A percentile compares a stretch with the other conserved stretches of the same genome.
Evolutionary conservation across 306 rosid genomes (phyloP).

Genomic region (Malus asiatica): DNA sequence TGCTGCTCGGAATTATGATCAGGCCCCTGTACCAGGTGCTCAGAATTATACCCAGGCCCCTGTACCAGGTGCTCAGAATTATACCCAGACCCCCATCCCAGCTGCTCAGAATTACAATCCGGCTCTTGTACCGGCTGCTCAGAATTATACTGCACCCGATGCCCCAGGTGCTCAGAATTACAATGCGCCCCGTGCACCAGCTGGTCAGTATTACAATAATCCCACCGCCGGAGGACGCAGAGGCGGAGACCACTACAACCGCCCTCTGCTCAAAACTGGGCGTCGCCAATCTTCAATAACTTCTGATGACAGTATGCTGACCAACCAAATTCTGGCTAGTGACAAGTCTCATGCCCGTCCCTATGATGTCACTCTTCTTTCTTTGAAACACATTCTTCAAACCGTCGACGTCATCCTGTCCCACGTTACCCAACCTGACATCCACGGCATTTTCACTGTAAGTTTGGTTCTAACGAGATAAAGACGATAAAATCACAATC

Average conservation of each 20-base stretch:
- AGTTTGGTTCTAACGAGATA: not conserved
- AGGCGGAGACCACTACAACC: conserved; percentile 4
- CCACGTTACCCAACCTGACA: conserved; percentile 19
- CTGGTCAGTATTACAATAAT: not conserved
- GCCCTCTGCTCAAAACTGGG: not conserved
- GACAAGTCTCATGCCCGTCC: conserved; percentile 7
- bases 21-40: not conserved
- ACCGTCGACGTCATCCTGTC: conserved; percentile 41
- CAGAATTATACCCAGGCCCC: not conserved
- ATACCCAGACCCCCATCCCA: not conserved
- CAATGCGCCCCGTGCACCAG: not conserved
- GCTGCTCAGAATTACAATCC: not conserved
- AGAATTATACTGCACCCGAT: not conserved
- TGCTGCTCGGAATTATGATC: not conserved
- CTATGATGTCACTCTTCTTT: conserved; percentile 3
- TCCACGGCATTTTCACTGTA: conserved; percentile 15
- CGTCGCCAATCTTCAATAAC: not conserved
- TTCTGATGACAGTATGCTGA: conserved; percentile 3
- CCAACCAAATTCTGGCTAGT: conserved; percentile 7
- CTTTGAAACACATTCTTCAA: conserved; percentile 39
- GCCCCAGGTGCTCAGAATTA: not conserved
- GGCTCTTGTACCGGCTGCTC: not conserved
- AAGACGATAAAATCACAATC: not conserved
- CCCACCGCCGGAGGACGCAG: not conserved
- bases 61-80: not conserved